phyloP scores from a whole-genome alignment of 345 rosid genomes.

The Mangifera indica region DNA sequence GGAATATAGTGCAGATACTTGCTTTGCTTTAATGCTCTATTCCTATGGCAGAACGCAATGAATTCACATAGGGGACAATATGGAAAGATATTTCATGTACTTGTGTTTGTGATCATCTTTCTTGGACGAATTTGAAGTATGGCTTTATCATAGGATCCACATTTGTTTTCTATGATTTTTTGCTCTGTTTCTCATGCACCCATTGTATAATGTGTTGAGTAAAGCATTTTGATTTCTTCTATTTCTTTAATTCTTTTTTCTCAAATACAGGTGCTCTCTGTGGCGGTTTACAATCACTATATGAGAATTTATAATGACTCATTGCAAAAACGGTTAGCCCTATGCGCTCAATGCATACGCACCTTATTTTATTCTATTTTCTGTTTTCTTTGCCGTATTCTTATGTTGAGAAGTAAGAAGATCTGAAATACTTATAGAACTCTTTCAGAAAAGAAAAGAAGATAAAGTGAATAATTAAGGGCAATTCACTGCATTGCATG shows the following conservation, averaged over 20 bases:
- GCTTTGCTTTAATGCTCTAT: not conserved
- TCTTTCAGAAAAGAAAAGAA: too few species aligned
- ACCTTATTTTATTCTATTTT: not conserved
- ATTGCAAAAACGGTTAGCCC: slow-evolving; percentile 59
- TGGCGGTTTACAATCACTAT: slow-evolving; percentile 98
- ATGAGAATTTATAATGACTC: slow-evolving; percentile 82
- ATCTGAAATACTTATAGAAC: not conserved
- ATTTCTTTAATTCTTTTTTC: not conserved
- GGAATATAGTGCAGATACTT: not conserved
- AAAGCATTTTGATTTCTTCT: not conserved
- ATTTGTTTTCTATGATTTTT: not conserved
- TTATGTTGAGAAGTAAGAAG: not conserved
- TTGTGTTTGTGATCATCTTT: not conserved
- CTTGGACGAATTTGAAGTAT: not conserved
- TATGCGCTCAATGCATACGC: slow-evolving; percentile 3
- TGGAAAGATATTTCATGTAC: not conserved
- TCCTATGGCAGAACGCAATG: not conserved
- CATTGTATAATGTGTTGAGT: not conserved
- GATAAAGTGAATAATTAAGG: not conserved
- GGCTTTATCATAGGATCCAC: not conserved
- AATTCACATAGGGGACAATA: not conserved
- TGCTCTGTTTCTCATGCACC: not conserved
- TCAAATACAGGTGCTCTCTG: slow-evolving; percentile 81
- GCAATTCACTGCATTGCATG: not conserved
- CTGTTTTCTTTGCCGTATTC: not conserved